These are phyloP conservation scores for Dorcoceras hygrometricum DNA, from an alignment of 257 asterid genomes.

Conservation along the genomic window DNA sequence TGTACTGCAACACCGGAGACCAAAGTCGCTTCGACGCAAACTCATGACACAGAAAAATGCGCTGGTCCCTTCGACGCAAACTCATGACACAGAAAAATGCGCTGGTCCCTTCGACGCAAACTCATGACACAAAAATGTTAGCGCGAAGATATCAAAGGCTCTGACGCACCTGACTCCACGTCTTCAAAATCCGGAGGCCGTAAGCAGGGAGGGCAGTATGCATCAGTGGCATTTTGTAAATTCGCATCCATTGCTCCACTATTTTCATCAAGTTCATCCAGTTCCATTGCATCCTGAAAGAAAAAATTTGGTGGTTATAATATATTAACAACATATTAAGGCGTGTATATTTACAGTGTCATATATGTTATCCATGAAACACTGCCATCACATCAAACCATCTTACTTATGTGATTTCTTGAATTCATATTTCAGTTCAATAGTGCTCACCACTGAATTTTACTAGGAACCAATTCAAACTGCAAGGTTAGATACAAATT, in stretches of 20 bases:
- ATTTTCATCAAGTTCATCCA: conserved; percentile 69
- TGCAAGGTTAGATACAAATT: not conserved
- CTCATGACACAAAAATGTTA: conserved; percentile 14
- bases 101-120: not conserved
- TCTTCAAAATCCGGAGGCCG: conserved; percentile 49
- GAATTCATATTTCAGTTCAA: not conserved
- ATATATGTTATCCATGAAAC: too few relatives aligned
- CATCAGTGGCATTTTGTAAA: conserved; percentile 50
- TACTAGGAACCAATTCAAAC: not conserved
- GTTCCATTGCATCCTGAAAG: conserved; percentile 74
- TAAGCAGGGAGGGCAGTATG: conserved; percentile 83
- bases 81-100: too few relatives aligned
- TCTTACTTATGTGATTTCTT: not conserved
- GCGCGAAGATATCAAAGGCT: conserved; percentile 40
- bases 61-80: not conserved
- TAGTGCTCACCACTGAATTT: not conserved
- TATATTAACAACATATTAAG: not conserved
- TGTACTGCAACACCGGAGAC: not conserved
- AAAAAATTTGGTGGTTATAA: too few relatives aligned
- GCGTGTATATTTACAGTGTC: too few relatives aligned
- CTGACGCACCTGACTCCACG: conserved; percentile 42
- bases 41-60: too few relatives aligned
- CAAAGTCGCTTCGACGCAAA: not conserved
- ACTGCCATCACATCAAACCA: not conserved
- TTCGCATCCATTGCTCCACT: conserved; percentile 50